Evolutionary conservation across 1,139 yeast species (phyloP), one percentile per base, ranked within the genome.

Genomic region (Saccharomyces uvarum): DNA sequence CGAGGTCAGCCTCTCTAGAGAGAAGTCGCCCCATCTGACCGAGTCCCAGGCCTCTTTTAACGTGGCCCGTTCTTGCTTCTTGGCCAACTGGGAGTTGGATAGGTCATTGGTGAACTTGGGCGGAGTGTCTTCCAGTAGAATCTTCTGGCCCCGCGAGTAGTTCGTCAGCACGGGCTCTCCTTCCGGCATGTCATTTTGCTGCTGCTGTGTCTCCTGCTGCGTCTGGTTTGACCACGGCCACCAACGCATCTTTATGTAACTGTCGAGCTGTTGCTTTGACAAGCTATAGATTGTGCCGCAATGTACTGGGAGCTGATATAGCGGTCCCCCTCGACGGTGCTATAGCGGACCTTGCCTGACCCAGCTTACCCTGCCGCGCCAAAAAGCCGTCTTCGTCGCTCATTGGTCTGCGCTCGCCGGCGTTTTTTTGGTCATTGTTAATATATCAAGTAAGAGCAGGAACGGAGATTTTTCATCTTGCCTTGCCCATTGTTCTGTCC

Each of bases 11-110:
- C 79, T 76, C 2, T 75, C 75, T 7, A 82, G 63, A 8, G 78
- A 73, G 67, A 90, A 86, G 66, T 88, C 95, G 0, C 75, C 72
- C 38, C 63, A 47, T 2, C 64, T 56, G 9, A 76, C 64, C 1
- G 70, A 54, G 6, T 62, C 60, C 56, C 72, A 63, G 0, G 77
- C 76, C 52, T 64, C 62, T 46, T 64, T 66, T 16, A 75, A 57
- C 27, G 71, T 65, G 1, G 65, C 59, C 28, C 62, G 61, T 44
- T 69, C 69, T 8, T 62, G 62, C 7, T 60, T 61, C 2, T 63
- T 52, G 27, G 63, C 63, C 38, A 49, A 26, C 41, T 61, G 57
- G 27, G 59, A 54, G 49, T 60, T 62, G 13, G 64, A 57, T 26
- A 66, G 63, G 1, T 69, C 69, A 38, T 65, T 65, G 52, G 66